Evolutionary conservation across 2,329 filamentous ascomycete genomes (phyloP).

Genomic region (Xylaria sp.): DNA sequence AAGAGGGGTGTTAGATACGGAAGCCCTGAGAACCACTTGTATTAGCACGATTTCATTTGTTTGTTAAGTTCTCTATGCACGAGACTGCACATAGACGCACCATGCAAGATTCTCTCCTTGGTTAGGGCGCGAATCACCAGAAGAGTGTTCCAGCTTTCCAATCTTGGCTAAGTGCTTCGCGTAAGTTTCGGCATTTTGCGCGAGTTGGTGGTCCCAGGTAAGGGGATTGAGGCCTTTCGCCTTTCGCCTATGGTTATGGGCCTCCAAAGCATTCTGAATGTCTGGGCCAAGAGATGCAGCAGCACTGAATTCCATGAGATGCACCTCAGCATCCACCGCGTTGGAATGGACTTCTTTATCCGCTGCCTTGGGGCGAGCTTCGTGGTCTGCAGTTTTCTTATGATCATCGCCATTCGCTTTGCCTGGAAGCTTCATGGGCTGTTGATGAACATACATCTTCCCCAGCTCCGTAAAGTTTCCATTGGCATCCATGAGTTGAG

Average conservation of each 20-base stretch:
- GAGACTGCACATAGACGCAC: slow-evolving; percentile 36
- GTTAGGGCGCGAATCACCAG: slow-evolving; percentile 43
- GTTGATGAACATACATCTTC: slow-evolving; percentile 43
- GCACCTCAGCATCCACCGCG: too few species aligned
- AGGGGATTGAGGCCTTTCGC: slow-evolving; percentile 44
- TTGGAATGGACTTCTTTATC: too few species aligned
- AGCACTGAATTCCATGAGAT: slow-evolving; percentile 15
- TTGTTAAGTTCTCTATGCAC: background rate
- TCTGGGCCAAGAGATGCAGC: slow-evolving; percentile 40
- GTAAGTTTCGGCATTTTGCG: slow-evolving; percentile 45
- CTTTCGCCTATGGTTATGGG: slow-evolving; percentile 48
- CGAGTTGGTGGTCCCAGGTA: slow-evolving; percentile 47
- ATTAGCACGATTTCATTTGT: background rate
- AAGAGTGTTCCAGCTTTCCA: slow-evolving; percentile 48
- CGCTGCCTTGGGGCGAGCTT: too few species aligned
- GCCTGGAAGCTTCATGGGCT: slow-evolving; percentile 43
- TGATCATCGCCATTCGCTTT: slow-evolving; percentile 20
- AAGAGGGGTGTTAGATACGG: slow-evolving; percentile 39
- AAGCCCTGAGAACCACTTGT: slow-evolving; percentile 28
- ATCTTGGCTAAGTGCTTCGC: slow-evolving; percentile 48
- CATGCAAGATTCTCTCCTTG: slow-evolving; percentile 53
- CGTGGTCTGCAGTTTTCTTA: background rate
- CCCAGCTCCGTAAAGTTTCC: slow-evolving; percentile 54
- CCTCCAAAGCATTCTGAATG: slow-evolving; percentile 45
- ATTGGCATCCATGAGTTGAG: slow-evolving; percentile 58